Evolutionary conservation across 495 filamentous ascomycete species (phyloP).

Genomic region (Aspergillus affinis): DNA sequence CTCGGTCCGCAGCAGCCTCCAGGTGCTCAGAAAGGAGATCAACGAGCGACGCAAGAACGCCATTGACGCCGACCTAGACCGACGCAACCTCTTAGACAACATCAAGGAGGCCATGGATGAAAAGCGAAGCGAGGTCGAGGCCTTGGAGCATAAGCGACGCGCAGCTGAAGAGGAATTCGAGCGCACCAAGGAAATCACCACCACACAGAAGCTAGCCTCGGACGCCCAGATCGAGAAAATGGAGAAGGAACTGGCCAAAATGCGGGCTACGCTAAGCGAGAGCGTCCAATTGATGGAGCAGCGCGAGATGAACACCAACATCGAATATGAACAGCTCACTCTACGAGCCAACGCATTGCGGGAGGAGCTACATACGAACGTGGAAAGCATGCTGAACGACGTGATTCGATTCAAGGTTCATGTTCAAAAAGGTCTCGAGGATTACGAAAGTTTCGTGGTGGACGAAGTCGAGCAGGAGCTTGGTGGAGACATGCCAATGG

Average conservation of each 20-base stretch:
- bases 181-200: constrained; percentile 84
- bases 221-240: constrained; percentile 97
- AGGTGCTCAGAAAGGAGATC: constrained; percentile 79
- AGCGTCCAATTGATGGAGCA: constrained; percentile 91
- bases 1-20: constrained; percentile 73
- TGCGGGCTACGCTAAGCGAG: constrained; percentile 81
- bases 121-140: constrained; percentile 86
- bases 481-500: constrained; percentile 43
- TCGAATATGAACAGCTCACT: constrained; percentile 93
- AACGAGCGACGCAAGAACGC: constrained; percentile 77
- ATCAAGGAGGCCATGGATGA: constrained; percentile 95
- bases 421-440: constrained; percentile 85
- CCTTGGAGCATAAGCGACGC: constrained; percentile 79
- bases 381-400: constrained; percentile 94
- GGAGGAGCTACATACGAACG: constrained; percentile 93
- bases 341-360: constrained; percentile 78
- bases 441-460: constrained; percentile 88
- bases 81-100: constrained; percentile 85
- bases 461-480: constrained; percentile 87
- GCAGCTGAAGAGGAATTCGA: constrained; percentile 92
- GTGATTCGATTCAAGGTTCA: constrained; percentile 99
- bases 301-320: constrained; percentile 92
- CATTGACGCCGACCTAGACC: constrained; percentile 84
- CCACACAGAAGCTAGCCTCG: constrained; percentile 78
- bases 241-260: constrained; percentile 94